Evolutionary conservation across 768 basidiomycete genomes (phyloP), one percentile per base, ranked within the genome.

Genomic region (Chiua virens): DNA sequence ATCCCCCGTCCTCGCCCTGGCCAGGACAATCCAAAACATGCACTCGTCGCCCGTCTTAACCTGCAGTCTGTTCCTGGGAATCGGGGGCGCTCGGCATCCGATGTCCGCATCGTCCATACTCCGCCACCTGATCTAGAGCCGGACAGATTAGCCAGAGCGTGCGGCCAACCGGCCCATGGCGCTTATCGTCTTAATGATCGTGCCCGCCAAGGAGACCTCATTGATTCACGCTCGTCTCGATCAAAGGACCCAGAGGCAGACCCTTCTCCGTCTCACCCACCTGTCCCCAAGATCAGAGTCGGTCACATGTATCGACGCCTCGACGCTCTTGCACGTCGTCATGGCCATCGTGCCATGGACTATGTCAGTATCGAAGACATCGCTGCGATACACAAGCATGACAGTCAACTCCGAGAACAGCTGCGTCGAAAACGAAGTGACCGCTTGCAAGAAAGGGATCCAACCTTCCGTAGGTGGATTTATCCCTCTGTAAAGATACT

Each of bases 141-240:
- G 4, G 66, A 68, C 34, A 57, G 65, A 49, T 41, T 68, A 14
- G 68, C 61, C 8, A 56, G 66, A 42, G 68, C 68, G 8, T 68
- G 66, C 17, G 64, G 66, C 13, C 61, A 66, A 23, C 39, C 56
- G 1, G 18, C 53, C n/a, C n/a, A 23, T 8, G 9, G 42, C 18
- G 14, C 49, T 41, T 48, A 65, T 54, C 52, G 30, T 14, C 42
- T 32, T 1, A 37, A 59, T 13, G 53, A 54, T 45, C 50, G 36
- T 18, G 23, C n/a, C 43, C 45, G 50, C 8, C 43, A 54, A 3
- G 36, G 13, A 2, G 11, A 20, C 13, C 37, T 40, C 14, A 13
- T 42, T 14, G 38, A 42, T 27, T 18, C 42, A 1, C 38, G 42
- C 6, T 36, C 46, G 1, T 45, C 49, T 41, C 53, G 45, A 35